Conservation (phyloP, 495 filamentous ascomycete genomes). For the Lophiostoma macrostomum region DNA sequence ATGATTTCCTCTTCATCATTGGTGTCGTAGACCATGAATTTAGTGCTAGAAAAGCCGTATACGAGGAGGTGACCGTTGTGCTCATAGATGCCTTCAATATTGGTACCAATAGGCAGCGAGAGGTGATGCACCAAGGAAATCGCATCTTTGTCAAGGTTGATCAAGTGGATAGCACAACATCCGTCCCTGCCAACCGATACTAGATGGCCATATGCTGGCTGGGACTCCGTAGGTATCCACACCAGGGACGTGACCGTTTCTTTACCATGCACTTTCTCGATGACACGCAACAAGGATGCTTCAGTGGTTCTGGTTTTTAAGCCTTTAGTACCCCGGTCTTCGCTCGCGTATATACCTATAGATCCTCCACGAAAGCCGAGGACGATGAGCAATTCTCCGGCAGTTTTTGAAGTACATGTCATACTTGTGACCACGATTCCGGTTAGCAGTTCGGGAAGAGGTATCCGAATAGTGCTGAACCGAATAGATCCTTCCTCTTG, state of each 20-base stretch:
- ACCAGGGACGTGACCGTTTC: conserved; percentile 70
- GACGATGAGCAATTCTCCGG: conserved; percentile 47
- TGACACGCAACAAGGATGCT: conserved; percentile 21
- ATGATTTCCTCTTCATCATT: conserved; percentile 61
- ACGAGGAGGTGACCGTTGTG: conserved; percentile 57
- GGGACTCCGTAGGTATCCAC: conserved; percentile 11
- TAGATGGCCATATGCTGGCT: conserved; percentile 43
- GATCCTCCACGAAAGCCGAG: conserved; percentile 67
- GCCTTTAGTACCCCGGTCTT: not conserved
- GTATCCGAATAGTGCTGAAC: conserved; percentile 1
- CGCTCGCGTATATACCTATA: conserved; percentile 51
- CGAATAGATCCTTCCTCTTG: not conserved
- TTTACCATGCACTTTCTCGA: conserved; percentile 50
- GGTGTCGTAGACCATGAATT: conserved; percentile 79
- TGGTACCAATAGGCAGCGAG: conserved; percentile 59
- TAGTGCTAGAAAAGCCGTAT: conserved; percentile 74
- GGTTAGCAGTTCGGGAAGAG: conserved; percentile 9
- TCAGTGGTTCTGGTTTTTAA: conserved; percentile 35
- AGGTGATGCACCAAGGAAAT: conserved; percentile 52
- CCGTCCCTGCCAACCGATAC: conserved; percentile 75
- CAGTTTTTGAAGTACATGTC: conserved; percentile 34
- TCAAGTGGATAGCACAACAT: conserved; percentile 56
- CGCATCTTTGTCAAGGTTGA: conserved; percentile 22
- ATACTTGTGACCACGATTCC: conserved; percentile 44
- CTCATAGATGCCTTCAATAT: conserved; percentile 67